These are phyloP conservation scores for Steccherinum ochraceum DNA, from an alignment of 768 basidiomycete species.

Conservation along the genomic window DNA sequence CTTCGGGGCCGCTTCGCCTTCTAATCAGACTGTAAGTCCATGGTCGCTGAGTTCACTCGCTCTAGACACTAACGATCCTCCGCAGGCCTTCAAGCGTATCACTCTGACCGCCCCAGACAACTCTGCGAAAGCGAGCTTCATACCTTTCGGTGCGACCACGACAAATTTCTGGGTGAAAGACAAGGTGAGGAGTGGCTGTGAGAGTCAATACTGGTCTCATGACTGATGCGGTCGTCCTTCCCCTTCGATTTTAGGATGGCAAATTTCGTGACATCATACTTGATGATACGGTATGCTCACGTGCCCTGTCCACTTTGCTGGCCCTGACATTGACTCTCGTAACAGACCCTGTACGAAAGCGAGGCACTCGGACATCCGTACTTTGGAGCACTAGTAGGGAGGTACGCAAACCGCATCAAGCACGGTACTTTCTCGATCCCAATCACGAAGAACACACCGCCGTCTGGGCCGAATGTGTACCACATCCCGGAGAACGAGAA, in stretches of 20 bases:
- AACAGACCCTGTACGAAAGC: neutral
- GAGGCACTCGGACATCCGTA: conserved; percentile 33
- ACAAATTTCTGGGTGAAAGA: conserved; percentile 53
- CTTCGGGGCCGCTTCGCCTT: too few relatives aligned
- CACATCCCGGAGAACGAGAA: conserved; percentile 47
- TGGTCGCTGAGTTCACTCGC: too few relatives aligned
- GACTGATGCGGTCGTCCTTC: neutral
- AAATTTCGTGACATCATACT: conserved; percentile 47
- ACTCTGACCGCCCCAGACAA: conserved; percentile 45
- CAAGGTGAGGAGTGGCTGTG: conserved; percentile 16
- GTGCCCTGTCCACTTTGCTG: conserved; percentile 34
- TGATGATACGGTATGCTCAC: conserved; percentile 38
- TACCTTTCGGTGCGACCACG: conserved; percentile 49
- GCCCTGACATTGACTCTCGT: conserved; percentile 7
- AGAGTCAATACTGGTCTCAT: neutral
- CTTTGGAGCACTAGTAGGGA: conserved; percentile 27
- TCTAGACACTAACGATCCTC: too few relatives aligned
- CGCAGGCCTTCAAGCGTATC: conserved; percentile 43
- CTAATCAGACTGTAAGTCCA: too few relatives aligned
- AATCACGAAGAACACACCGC: conserved; percentile 38
- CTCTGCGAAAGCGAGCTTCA: conserved; percentile 52
- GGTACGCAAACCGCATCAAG: conserved; percentile 47
- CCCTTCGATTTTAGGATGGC: conserved; percentile 18
- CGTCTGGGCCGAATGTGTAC: conserved; percentile 37
- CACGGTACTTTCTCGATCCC: conserved; percentile 51